Conservation (phyloP, 345 rosid genomes). For the Hibiscus syriacus region DNA sequence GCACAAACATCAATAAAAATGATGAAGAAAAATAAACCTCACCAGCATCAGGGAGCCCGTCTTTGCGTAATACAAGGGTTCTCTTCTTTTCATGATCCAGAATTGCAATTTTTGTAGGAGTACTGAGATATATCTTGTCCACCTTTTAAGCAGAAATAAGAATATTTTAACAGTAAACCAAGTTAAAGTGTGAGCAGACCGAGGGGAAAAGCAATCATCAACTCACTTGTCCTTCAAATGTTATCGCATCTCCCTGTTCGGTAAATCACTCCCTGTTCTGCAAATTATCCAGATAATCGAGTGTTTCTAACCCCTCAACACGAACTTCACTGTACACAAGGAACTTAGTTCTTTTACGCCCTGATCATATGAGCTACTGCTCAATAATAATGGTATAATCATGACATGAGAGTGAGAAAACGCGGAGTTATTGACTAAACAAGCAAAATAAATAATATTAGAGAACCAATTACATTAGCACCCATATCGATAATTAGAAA, state of each 20-base stretch:
- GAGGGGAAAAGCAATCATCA: background rate
- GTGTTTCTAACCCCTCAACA: constrained; percentile 86
- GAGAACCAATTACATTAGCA: background rate
- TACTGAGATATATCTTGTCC: constrained; percentile 77
- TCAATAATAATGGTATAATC: background rate
- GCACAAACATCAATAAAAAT: background rate
- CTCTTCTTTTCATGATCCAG: constrained; percentile 94
- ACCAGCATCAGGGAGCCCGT: constrained; percentile 98
- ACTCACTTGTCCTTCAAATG: constrained; percentile 87
- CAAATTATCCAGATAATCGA: constrained; percentile 90
- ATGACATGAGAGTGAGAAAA: background rate
- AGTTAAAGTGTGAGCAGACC: background rate
- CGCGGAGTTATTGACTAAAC: background rate
- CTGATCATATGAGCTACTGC: background rate
- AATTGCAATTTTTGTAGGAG: constrained; percentile 88
- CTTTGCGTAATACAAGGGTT: constrained; percentile 86
- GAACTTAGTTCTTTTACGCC: constrained; percentile 16
- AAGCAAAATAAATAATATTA: too few species aligned
- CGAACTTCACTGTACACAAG: constrained; percentile 76
- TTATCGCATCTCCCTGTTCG: constrained; percentile 92
- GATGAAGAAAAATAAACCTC: constrained; percentile 17
- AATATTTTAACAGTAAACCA: constrained; percentile 2
- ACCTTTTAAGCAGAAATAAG: constrained; percentile 26
- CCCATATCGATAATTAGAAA: background rate
- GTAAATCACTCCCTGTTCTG: constrained; percentile 76